Conservation (phyloP, 352 stramenopile species). For the Pythium dissotocum region DNA sequence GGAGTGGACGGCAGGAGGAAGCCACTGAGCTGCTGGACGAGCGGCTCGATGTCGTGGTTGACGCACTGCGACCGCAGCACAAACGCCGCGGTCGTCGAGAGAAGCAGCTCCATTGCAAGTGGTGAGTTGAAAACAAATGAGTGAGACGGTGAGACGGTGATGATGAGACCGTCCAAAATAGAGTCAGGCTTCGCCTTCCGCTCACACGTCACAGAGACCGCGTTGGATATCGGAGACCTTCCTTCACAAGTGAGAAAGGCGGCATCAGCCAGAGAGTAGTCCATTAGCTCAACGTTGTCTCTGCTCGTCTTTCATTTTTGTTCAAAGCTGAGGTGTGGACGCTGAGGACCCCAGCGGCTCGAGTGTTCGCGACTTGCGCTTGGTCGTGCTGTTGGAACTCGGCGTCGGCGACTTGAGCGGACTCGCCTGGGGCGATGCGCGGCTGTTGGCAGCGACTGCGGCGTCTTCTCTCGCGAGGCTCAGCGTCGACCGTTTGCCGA, state of each 20-base stretch:
- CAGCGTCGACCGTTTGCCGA: constrained; percentile 19
- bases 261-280: not conserved
- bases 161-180: constrained; percentile 4
- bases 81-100: not conserved
- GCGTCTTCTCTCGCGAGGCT: constrained; percentile 28
- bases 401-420: constrained; percentile 35
- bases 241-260: not conserved
- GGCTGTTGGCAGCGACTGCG: not conserved
- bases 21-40: not conserved
- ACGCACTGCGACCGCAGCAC: not conserved
- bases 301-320: not conserved
- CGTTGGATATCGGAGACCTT: too few relatives aligned
- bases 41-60: not conserved
- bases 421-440: constrained; percentile 28
- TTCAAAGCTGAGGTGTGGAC: not conserved
- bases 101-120: not conserved
- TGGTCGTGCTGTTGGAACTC: constrained; percentile 27
- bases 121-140: not conserved
- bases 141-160: not conserved
- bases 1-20: constrained; percentile 4
- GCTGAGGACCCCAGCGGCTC: constrained; percentile 35
- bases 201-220: too few relatives aligned
- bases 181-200: not conserved
- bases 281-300: not conserved
- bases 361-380: constrained; percentile 54